A percentile compares a stretch with the other conserved stretches of the same genome.
Evolutionary conservation across 2,329 filamentous ascomycete genomes (phyloP).

Genomic region (Penicillium sp.): DNA sequence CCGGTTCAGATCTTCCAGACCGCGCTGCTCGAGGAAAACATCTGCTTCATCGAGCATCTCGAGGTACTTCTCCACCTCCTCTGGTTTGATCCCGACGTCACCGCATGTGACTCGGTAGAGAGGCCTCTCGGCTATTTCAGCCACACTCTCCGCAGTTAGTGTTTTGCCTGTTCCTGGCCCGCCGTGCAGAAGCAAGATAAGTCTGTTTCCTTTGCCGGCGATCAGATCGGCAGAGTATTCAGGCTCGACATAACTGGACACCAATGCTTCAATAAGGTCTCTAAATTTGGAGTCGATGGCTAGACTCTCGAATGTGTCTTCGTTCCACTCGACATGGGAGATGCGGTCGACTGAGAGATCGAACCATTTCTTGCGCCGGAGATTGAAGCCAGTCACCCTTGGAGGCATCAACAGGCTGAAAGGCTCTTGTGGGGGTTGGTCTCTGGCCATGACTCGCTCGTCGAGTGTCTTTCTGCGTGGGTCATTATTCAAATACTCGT

Average conservation of each 20-base stretch:
- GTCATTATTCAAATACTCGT: not conserved
- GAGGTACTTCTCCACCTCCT: constrained; percentile 14
- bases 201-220: constrained; percentile 16
- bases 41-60: constrained; percentile 16
- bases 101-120: constrained; percentile 14
- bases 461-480: not conserved
- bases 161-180: constrained; percentile 61
- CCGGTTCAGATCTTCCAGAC: constrained; percentile 11
- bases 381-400: constrained; percentile 11
- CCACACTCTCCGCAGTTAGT: constrained; percentile 64
- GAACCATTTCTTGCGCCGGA: constrained; percentile 16
- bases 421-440: not conserved
- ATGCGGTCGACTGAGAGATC: constrained; percentile 12
- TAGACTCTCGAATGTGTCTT: constrained; percentile 17
- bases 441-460: not conserved
- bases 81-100: constrained; percentile 6
- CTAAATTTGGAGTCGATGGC: constrained; percentile 11
- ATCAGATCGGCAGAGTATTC: constrained; percentile 13
- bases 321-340: constrained; percentile 17
- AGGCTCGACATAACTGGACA: constrained; percentile 4
- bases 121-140: constrained; percentile 46
- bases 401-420: constrained; percentile 4
- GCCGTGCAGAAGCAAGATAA: constrained; percentile 21
- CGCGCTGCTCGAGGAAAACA: constrained; percentile 13
- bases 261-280: constrained; percentile 13